Conservation (phyloP, 1,284 basidiomycete genomes). For the Irpex sp. region DNA sequence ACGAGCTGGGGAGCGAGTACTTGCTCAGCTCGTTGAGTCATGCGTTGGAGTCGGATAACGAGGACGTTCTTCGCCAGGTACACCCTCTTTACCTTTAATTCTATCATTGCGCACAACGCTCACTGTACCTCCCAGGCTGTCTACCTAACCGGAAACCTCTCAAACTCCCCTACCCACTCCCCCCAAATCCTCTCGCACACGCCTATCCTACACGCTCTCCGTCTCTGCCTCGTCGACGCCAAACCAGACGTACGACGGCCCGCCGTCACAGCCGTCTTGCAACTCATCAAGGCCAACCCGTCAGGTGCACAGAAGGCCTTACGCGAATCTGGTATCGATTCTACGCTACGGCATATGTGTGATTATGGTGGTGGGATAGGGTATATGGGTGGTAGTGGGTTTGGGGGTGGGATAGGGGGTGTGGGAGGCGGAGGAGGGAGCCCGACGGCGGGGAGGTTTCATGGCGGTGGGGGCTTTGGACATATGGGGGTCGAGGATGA, state of each 20-base stretch:
- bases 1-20: conserved; percentile 40
- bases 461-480: conserved; percentile 1
- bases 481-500: conserved; percentile 40
- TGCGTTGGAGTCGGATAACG: conserved; percentile 42
- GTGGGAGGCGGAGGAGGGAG: conserved; percentile 11
- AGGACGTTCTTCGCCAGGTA: conserved; percentile 51
- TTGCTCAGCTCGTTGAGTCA: conserved; percentile 40
- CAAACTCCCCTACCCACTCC: conserved; percentile 48
- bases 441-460: conserved; percentile 21
- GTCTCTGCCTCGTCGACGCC: conserved; percentile 49
- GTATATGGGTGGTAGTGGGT: conserved; percentile 31
- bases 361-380: conserved; percentile 38
- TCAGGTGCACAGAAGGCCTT: conserved; percentile 29
- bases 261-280: conserved; percentile 50
- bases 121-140: conserved; percentile 24
- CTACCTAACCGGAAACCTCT: conserved; percentile 56
- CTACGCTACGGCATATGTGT: conserved; percentile 42
- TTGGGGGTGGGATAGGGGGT: conserved; percentile 28
- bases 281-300: conserved; percentile 38
- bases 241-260: conserved; percentile 55
- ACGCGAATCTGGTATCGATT: conserved; percentile 38
- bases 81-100: conserved; percentile 1
- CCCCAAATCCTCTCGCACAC: conserved; percentile 43
- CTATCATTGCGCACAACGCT: neutral
- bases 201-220: conserved; percentile 45